These are phyloP conservation scores for Bombardia bombarda DNA, from an alignment of 495 filamentous ascomycete species.

Conservation along the genomic window DNA sequence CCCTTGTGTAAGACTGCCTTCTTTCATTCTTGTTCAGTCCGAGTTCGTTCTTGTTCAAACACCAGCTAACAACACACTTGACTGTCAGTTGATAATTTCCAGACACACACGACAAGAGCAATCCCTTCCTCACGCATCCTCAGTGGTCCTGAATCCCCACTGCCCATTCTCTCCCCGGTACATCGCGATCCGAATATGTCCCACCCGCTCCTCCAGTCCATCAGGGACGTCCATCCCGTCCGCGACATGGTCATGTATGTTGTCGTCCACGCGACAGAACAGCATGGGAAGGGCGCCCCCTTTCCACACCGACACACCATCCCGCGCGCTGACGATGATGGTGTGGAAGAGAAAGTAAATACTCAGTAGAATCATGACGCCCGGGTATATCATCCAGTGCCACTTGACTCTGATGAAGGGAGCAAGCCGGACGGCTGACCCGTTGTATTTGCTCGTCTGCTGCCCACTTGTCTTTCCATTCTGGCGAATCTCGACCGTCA, in stretches of 20 bases:
- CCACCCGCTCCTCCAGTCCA: constrained; percentile 23
- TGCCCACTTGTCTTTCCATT: constrained; percentile 10
- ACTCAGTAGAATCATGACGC: constrained; percentile 23
- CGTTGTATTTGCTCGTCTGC: constrained; percentile 12
- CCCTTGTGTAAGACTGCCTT: too few relatives aligned
- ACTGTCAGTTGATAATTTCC: too few relatives aligned
- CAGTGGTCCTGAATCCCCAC: constrained; percentile 25
- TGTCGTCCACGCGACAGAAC: constrained; percentile 28
- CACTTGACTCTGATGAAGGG: constrained; percentile 28
- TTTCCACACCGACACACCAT: constrained; percentile 30
- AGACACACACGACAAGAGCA: background rate
- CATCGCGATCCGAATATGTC: constrained; percentile 22
- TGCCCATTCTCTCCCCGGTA: constrained; percentile 21
- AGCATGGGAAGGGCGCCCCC: constrained; percentile 29
- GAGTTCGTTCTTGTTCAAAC: too few relatives aligned
- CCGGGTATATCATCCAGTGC: constrained; percentile 31
- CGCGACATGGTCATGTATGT: constrained; percentile 20
- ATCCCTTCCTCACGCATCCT: background rate
- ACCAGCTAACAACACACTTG: too few relatives aligned
- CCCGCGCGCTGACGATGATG: constrained; percentile 21
- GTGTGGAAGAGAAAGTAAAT: constrained; percentile 28
- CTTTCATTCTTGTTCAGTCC: too few relatives aligned
- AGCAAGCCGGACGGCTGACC: constrained; percentile 19
- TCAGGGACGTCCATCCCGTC: constrained; percentile 29
- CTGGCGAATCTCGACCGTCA: constrained; percentile 26